Base-by-base conservation (phyloP, 2,329 filamentous ascomycete species). In the Aspergillus sp. region DNA sequence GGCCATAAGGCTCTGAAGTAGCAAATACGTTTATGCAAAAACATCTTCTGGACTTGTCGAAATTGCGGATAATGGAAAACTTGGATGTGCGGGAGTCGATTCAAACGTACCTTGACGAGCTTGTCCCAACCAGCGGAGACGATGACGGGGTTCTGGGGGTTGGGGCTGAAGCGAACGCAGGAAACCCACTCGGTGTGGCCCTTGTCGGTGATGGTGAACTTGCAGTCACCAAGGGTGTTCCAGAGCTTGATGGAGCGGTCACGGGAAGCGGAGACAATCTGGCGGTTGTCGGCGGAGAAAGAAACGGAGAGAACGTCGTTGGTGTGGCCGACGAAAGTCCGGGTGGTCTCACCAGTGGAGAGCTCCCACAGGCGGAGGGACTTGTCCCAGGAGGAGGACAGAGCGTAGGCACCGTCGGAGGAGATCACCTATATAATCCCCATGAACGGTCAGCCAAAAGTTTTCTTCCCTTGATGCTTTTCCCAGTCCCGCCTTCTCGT, bases 161-260 rank as follows among this genome's bases (percentile, higher is more conserved):
- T 99, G 80, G 95, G 95, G 84, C 91, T 96, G 91, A 99, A 99
- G 83, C 95, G 90, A 73, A 99, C 95, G 86, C 94, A 98, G 67
- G 94, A 97, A 74, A 96, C 95, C 95, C 95, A 99, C 84, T 99
- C 95, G 83, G 92, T 92, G 88, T 99, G 95, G 80, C 95, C 95
- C 90, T 99, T 99, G 81, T 99, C 95, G 83, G 92, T 96, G 87
- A 99, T 98, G 86, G 94, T 99, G 90, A 89, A 99, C 88, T 99
- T 99, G 93, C 95, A 99, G 89, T 99, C 95, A 84, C 95, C 95
- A 71, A 99, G 92, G 75, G 95, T 99, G 88, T 99, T 99, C 95
- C 95, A 99, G 77, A 99, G 90, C 91, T 98, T 99, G 88, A 99
- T 98, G 78, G 91, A 92, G 81, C 92, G 90, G 87, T 99, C 95